These are phyloP conservation scores for Solioccasus polychromus DNA, from an alignment of 768 basidiomycete genomes.

Conservation along the genomic window DNA sequence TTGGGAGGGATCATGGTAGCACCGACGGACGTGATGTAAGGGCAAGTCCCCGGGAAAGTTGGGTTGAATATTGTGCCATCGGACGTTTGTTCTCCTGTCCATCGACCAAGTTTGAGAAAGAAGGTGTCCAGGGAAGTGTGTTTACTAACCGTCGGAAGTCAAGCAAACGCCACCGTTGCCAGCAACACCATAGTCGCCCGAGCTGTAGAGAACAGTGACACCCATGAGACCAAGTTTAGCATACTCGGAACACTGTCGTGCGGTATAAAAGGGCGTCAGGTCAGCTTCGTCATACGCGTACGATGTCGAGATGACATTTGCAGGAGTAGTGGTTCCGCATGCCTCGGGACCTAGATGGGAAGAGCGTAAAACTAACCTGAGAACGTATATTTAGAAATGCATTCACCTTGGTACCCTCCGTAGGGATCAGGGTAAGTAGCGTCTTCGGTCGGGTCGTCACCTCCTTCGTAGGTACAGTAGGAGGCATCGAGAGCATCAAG, in stretches of 20 bases:
- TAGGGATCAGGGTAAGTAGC: conserved; percentile 24
- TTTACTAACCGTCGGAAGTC: conserved; percentile 22
- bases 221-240: conserved; percentile 44
- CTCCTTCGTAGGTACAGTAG: conserved; percentile 35
- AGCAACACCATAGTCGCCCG: conserved; percentile 46
- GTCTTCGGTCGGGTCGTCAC: conserved; percentile 30
- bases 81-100: conserved; percentile 23
- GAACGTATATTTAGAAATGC: background rate
- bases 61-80: conserved; percentile 38
- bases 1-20: conserved; percentile 44
- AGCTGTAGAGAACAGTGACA: conserved; percentile 41
- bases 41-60: conserved; percentile 41
- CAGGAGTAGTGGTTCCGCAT: conserved; percentile 35
- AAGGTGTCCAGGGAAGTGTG: background rate
- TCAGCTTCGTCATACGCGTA: conserved; percentile 38
- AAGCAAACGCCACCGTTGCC: conserved; percentile 33
- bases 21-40: conserved; percentile 46
- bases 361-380: background rate
- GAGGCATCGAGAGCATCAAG: conserved; percentile 34
- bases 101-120: background rate
- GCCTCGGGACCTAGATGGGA: conserved; percentile 26
- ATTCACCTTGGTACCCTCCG: conserved; percentile 24
- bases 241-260: conserved; percentile 45
- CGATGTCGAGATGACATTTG: conserved; percentile 42
- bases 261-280: conserved; percentile 34